Percentiles rank a stretch among this genome's conserved stretches.
Evolutionary conservation across 352 stramenopile genomes (phyloP).

Genomic region (Pythium myriotylum): DNA sequence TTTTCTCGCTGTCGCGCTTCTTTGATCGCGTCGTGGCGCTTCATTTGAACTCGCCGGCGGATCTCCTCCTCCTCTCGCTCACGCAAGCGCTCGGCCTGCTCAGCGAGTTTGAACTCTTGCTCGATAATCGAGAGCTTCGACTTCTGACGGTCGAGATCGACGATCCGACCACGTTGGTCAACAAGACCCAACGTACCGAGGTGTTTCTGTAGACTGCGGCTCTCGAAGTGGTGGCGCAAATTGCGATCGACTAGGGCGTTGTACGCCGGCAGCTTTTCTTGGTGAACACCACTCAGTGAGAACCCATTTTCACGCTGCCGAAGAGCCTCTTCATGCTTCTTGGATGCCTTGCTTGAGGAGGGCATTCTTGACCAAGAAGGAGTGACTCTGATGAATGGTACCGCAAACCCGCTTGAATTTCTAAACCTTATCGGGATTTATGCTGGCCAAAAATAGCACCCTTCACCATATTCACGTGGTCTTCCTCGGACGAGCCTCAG

Average conservation of each 20-base stretch:
- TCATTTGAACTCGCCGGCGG: conserved; percentile 85
- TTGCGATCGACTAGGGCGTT: conserved; percentile 90
- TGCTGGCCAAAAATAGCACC: conserved; percentile 11
- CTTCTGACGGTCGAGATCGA: conserved; percentile 90
- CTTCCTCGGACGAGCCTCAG: background rate
- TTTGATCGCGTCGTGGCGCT: conserved; percentile 85
- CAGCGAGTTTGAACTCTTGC: conserved; percentile 90
- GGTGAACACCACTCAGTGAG: conserved; percentile 57
- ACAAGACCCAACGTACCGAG: conserved; percentile 83
- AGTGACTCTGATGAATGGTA: background rate
- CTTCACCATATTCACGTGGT: background rate
- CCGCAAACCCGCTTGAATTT: conserved; percentile 1
- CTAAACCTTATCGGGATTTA: conserved; percentile 11
- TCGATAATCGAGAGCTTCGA: conserved; percentile 91
- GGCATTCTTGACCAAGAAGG: conserved; percentile 6
- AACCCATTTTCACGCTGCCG: conserved; percentile 64
- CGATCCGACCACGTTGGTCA: conserved; percentile 87
- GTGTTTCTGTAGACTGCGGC: conserved; percentile 69
- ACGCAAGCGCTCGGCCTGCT: conserved; percentile 71
- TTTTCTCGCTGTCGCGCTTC: conserved; percentile 81
- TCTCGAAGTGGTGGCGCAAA: conserved; percentile 91
- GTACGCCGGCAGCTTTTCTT: conserved; percentile 78
- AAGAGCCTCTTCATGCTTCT: conserved; percentile 52
- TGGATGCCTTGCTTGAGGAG: conserved; percentile 22
- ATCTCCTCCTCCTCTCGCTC: conserved; percentile 88